Evolutionary conservation across 2,329 filamentous ascomycete species (phyloP), one percentile per base, ranked within the genome.

Genomic region (Aspergillus phoenicis): DNA sequence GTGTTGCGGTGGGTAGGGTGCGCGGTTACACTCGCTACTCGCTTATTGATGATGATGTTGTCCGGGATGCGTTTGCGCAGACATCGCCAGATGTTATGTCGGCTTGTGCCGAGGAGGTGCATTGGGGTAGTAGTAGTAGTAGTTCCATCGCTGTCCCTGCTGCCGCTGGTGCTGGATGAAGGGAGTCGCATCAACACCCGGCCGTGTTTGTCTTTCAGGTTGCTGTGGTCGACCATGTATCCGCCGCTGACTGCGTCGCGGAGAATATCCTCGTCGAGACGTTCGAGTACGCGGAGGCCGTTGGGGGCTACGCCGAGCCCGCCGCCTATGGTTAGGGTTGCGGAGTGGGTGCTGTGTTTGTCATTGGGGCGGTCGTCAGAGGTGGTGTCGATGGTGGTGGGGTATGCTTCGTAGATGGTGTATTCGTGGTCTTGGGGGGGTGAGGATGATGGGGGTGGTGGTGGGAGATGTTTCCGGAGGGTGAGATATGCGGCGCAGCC

Each of bases 341-440:
- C 20, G 20, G 20, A 20, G 20, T 20, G 20, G 20, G 20, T 20
- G 20, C 20, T 20, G 20, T 20, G 20, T 20, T 20, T 0, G 20
- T 20, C 20, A 20, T 20, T 20, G 20, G 20, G 20, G 20, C 20
- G 20, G 20, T 20, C 20, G 20, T 20, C 20, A 20, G 20, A 20
- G 20, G 20, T 20, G 20, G 20, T 20, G 20, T 20, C 20, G 20
- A 20, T 30, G 57, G 71, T 67, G 0, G 68, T 71, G 54, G 74
- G 67, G 60, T 80, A 74, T 4, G 76, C 71, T 66, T 81, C 79
- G 63, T 79, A 79, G 54, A 81, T 76, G 17, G 64, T 72, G 63
- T 74, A 73, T 30, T 73, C 65, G 56, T 78, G 71, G 8, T 55
- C 49, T 26, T 47, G n/a, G 15, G 17, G 33, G 1, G 59, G 49